A percentile compares a stretch with the other conserved stretches of the same genome.
phyloP scores from a whole-genome alignment of 345 rosid genomes.

The Eucalyptus viminalis region DNA sequence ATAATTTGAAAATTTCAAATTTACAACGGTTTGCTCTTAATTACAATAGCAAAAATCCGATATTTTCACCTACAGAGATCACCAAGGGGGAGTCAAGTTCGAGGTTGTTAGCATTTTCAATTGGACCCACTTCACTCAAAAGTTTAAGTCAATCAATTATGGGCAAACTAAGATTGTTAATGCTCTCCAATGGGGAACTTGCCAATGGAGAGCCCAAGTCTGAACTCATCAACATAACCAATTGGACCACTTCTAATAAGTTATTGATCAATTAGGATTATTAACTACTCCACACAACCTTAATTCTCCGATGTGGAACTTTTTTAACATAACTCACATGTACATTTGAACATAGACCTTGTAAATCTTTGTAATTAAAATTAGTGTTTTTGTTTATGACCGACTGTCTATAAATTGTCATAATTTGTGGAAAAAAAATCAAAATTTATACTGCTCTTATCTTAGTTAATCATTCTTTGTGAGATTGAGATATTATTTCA shows the following conservation, averaged over 20 bases:
- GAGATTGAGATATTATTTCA: no score
- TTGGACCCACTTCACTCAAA: background rate
- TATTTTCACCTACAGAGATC: rapidly evolving
- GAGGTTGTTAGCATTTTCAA: background rate
- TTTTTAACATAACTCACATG: rapidly evolving
- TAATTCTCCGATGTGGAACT: background rate
- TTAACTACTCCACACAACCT: background rate
- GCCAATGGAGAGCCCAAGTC: background rate
- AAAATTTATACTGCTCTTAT: no score
- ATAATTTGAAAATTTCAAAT: background rate
- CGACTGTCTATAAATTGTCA: rapidly evolving
- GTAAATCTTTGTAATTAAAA: background rate
- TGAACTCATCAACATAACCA: rapidly evolving
- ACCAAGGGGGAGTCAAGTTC: background rate
- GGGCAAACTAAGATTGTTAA: background rate
- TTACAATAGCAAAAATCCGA: background rate
- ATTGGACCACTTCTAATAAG: background rate
- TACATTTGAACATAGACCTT: background rate
- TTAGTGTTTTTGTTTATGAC: background rate
- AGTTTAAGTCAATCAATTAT: background rate
- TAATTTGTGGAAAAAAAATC: no score
- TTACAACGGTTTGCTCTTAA: rapidly evolving
- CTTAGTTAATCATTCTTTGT: no score
- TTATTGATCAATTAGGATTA: rapidly evolving
- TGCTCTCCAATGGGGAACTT: background rate